Percentiles rank a stretch among this genome's conserved stretches.
Conservation (phyloP, 768 basidiomycete genomes). For the Leccinum fibrillosum region DNA sequence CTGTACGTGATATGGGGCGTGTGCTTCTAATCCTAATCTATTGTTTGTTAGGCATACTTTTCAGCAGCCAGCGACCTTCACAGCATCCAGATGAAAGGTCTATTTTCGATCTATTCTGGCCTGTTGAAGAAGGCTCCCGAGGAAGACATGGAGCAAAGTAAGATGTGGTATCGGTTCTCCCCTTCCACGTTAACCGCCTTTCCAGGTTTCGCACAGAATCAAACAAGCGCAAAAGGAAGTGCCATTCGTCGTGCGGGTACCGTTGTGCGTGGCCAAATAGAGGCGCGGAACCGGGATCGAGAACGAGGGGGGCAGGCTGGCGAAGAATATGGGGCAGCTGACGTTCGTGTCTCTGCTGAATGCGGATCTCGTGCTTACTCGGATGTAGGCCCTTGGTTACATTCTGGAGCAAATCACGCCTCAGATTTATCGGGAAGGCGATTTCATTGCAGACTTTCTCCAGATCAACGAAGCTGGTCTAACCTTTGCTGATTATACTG, state of each 20-base stretch:
- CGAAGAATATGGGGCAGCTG: slow-evolving; percentile 65
- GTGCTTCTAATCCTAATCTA: slow-evolving; percentile 1
- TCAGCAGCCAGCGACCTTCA: slow-evolving; percentile 82
- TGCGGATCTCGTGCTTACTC: background rate
- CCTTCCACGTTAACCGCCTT: background rate
- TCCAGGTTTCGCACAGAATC: slow-evolving; percentile 42
- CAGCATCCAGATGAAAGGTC: slow-evolving; percentile 70
- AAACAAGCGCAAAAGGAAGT: slow-evolving; percentile 41
- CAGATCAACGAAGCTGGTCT: slow-evolving; percentile 86
- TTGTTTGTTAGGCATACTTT: slow-evolving; percentile 75
- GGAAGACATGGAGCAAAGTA: slow-evolving; percentile 75
- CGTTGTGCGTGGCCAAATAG: slow-evolving; percentile 74
- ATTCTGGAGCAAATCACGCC: slow-evolving; percentile 74
- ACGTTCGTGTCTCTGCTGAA: slow-evolving; percentile 43
- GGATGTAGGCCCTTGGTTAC: slow-evolving; percentile 62
- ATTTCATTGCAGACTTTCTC: slow-evolving; percentile 88
- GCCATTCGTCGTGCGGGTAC: slow-evolving; percentile 83
- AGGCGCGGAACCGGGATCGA: slow-evolving; percentile 42
- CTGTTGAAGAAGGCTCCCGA: slow-evolving; percentile 64
- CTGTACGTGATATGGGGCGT: slow-evolving; percentile 49
- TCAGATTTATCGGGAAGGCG: slow-evolving; percentile 78
- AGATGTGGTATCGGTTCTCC: slow-evolving; percentile 8
- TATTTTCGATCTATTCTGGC: slow-evolving; percentile 57
- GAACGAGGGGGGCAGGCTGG: slow-evolving; percentile 52
- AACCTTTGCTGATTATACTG: slow-evolving; percentile 95